Evolutionary conservation across 2,329 filamentous ascomycete species (phyloP).

Genomic region (Neofusicoccum kwambonambiense): DNA sequence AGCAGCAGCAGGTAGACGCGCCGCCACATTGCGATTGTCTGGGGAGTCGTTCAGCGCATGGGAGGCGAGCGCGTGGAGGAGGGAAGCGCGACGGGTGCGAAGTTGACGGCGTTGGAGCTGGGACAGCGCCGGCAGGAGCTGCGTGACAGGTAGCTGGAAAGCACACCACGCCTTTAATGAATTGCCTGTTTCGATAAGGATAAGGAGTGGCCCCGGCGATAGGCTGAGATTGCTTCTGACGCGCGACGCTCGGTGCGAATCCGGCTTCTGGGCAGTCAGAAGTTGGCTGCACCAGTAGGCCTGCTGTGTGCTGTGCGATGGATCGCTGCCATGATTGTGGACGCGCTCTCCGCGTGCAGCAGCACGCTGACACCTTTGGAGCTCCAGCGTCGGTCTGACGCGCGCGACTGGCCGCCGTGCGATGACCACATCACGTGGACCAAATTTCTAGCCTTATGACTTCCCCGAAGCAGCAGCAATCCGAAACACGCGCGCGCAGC

Average conservation of each 20-base stretch:
- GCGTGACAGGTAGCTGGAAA: background rate
- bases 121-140: background rate
- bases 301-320: background rate
- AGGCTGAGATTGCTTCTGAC: background rate
- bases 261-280: background rate
- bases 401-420: background rate
- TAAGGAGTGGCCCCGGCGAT: constrained; percentile 5
- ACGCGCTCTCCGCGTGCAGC: background rate
- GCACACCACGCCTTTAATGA: constrained; percentile 10
- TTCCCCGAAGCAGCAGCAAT: background rate
- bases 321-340: background rate
- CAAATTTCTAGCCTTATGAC: background rate
- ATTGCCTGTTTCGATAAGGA: constrained; percentile 8
- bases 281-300: background rate
- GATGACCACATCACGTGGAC: background rate
- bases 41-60: background rate
- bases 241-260: background rate
- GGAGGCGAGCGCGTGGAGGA: background rate
- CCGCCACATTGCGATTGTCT: constrained; percentile 71
- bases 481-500: background rate
- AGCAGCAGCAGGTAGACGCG: constrained; percentile 82
- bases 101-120: background rate
- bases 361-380: background rate
- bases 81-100: background rate
- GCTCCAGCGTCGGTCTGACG: background rate